These are phyloP conservation scores for Penicillium taxi DNA, from an alignment of 495 filamentous ascomycete genomes.

Conservation along the genomic window DNA sequence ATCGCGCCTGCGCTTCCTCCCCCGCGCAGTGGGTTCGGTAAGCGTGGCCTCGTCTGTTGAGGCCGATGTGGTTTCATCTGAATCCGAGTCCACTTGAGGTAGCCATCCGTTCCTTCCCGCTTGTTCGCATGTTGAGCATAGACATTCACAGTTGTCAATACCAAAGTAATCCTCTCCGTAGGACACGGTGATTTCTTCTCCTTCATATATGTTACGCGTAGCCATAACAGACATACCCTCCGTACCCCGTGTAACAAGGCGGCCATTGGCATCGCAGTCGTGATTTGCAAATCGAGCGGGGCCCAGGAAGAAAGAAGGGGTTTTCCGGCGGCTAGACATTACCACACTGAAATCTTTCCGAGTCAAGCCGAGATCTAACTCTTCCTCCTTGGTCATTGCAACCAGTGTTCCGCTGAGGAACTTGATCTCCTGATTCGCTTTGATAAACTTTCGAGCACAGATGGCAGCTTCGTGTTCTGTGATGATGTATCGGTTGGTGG, in stretches of 20 bases:
- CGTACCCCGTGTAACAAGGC: constrained; percentile 68
- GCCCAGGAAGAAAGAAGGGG: constrained; percentile 81
- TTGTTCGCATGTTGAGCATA: constrained; percentile 84
- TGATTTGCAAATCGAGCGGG: constrained; percentile 96
- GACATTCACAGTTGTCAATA: constrained; percentile 86
- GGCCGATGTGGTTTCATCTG: constrained; percentile 30
- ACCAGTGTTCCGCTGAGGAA: constrained; percentile 86
- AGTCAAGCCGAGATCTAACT: constrained; percentile 64
- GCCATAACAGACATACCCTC: constrained; percentile 86
- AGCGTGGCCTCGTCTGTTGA: constrained; percentile 22
- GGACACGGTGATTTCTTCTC: constrained; percentile 90
- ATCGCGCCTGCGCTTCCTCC: constrained; percentile 39
- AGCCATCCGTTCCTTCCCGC: constrained; percentile 74
- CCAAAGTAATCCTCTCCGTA: constrained; percentile 98
- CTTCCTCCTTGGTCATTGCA: constrained; percentile 81
- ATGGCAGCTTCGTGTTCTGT: constrained; percentile 78
- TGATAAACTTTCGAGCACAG: constrained; percentile 71
- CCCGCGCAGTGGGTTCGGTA: constrained; percentile 8
- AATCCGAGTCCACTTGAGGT: constrained; percentile 29
- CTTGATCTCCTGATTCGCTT: constrained; percentile 77
- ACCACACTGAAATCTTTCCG: constrained; percentile 95
- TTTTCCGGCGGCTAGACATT: constrained; percentile 82
- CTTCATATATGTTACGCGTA: constrained; percentile 67
- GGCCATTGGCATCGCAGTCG: constrained; percentile 89
- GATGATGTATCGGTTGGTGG: constrained; percentile 94